phyloP scores from a whole-genome alignment of 2,329 filamentous ascomycete species.

The Fusarium sp. region DNA sequence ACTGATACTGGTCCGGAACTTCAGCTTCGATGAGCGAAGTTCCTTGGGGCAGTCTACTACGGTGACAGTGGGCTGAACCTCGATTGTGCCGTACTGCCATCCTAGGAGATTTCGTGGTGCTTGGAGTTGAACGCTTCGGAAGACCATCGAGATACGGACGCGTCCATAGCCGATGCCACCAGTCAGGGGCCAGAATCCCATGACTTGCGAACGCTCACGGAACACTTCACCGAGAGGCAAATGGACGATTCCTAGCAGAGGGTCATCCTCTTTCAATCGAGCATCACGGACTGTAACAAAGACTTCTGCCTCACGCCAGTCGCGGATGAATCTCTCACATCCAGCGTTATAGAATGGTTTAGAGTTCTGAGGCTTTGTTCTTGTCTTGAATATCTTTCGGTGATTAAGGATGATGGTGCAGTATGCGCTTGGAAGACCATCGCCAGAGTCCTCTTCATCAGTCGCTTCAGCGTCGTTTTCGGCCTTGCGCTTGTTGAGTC shows the following conservation, averaged over 20 bases:
- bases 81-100: constrained; percentile 79
- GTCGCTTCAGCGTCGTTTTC: constrained; percentile 59
- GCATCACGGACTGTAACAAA: constrained; percentile 76
- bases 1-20: constrained; percentile 69
- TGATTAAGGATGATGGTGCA: constrained; percentile 81
- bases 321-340: constrained; percentile 77
- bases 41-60: constrained; percentile 60
- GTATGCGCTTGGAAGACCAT: constrained; percentile 76
- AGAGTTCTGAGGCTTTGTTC: constrained; percentile 81
- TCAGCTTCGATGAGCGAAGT: constrained; percentile 65
- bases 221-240: constrained; percentile 74
- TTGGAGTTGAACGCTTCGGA: constrained; percentile 75
- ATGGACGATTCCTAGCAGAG: constrained; percentile 77
- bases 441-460: constrained; percentile 70
- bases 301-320: constrained; percentile 76
- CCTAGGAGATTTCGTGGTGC: constrained; percentile 70
- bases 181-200: constrained; percentile 73
- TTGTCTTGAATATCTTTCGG: constrained; percentile 74
- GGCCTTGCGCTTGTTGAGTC: constrained; percentile 67
- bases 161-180: constrained; percentile 81
- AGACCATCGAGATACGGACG: constrained; percentile 77
- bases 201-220: constrained; percentile 71
- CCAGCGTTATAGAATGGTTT: constrained; percentile 85
- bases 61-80: constrained; percentile 67
- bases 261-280: constrained; percentile 76